Base-by-base conservation (phyloP, 192 early-diverging fungal species). In the Backusella tuberculispora region DNA sequence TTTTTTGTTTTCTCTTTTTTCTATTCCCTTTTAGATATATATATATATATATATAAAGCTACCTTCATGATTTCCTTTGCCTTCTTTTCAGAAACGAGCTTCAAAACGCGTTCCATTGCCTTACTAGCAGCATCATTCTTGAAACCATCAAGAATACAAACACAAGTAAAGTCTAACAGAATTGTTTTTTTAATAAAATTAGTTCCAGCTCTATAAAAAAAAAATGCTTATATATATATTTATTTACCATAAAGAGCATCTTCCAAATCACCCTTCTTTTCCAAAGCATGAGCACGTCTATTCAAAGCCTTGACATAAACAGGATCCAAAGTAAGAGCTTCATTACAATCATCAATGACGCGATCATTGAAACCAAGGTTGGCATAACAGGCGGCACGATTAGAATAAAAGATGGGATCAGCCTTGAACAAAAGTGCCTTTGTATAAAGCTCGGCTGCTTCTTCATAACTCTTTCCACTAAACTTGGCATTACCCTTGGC, bases 121-220 rank as follows among this genome's bases (percentile, higher is more conserved):
- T 84, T 79, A 13, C 94, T 85, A 10, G 93, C 90, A 63, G 84
- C 74, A 44, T 91, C 91, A 83, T 97, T 97, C 67, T 92, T 94
- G 86, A 98, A 98, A 60, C 95, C 94, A 63, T 97, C 97, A 12
- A 99, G 86, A 76, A 98, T 96, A 80, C 96, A 98, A 15, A 95
- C 90, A 0, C 91, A 92, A 2, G 95, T 97, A 72, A 90, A 97
- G 80, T 98, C 95, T 87, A 45, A n/a, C n/a, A n/a, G n/a, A n/a
- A n/a, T n/a, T n/a, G n/a, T n/a, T n/a, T n/a, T n/a, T n/a, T n/a
- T n/a, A n/a, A n/a, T n/a, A n/a, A n/a, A 73, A 17, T 37, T 10
- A 0, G 19, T 50, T 19, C 12, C 19, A 50, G 15, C 17, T 0
- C 19, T 17, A 50, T 50, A 19, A 50, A 19, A 53, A 7, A 17